These are phyloP conservation scores for Rhynchosporium secalis DNA, from an alignment of 2,329 filamentous ascomycete genomes.

Conservation along the genomic window DNA sequence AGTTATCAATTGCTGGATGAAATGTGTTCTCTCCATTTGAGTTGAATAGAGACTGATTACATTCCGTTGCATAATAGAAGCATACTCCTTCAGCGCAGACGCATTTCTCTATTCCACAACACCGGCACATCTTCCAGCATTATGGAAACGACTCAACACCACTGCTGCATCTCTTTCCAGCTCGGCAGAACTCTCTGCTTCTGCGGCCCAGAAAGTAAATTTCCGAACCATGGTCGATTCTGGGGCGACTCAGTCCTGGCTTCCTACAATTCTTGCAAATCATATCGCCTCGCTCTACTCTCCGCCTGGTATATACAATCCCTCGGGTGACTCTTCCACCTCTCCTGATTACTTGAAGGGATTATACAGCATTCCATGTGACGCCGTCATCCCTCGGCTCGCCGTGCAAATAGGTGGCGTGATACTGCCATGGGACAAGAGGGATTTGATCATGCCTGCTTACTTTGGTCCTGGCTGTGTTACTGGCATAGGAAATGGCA, in stretches of 20 bases:
- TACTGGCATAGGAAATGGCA: slow-evolving; percentile 33
- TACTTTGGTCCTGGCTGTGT: slow-evolving; percentile 12
- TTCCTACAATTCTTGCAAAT: slow-evolving; percentile 17
- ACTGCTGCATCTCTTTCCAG: not conserved
- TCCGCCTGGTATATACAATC: slow-evolving; percentile 18
- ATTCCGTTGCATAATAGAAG: not conserved
- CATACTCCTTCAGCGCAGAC: slow-evolving; percentile 24
- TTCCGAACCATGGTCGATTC: slow-evolving; percentile 19
- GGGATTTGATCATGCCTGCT: slow-evolving; percentile 26
- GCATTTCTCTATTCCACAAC: slow-evolving; percentile 18
- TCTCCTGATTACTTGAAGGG: not conserved
- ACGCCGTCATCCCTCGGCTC: slow-evolving; percentile 22
- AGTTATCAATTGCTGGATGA: not conserved
- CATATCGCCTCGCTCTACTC: slow-evolving; percentile 18
- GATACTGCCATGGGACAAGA: slow-evolving; percentile 18
- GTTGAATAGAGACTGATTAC: not conserved
- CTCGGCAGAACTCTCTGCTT: not conserved
- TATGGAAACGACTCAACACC: slow-evolving; percentile 14
- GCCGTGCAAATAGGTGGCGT: slow-evolving; percentile 25
- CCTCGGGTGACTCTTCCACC: no score
- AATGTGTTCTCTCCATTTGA: no score
- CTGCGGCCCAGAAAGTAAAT: not conserved
- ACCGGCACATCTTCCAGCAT: not conserved
- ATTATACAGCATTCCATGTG: slow-evolving; percentile 20
- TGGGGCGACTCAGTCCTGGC: slow-evolving; percentile 22